Base-by-base conservation (phyloP, 192 early-diverging fungal species). In the Coemansia sp. region DNA sequence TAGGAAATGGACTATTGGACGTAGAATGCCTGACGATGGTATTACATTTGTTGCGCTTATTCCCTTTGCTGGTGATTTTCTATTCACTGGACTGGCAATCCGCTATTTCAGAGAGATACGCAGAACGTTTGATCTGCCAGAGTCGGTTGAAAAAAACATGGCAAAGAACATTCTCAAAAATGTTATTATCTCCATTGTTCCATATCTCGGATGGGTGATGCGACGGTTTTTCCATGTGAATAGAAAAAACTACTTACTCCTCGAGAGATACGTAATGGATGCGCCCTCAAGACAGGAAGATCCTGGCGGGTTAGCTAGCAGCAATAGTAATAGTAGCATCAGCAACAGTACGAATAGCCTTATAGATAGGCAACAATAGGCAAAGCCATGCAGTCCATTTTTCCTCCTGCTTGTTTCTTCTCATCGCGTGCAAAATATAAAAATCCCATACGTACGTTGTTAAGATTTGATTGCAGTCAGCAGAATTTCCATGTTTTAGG, bases 191-290 rank as follows among this genome's bases (percentile, higher is more conserved):
- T 69, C 79, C 7, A 49, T 70, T 12, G 61, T 81, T 17, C 79
- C 79, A 14, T 20, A 63, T 37, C 54, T 68, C 9, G 79, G 79
- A 6, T 81, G 79, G 74, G 54, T 81, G n/a, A 19, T 67, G n/a
- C 70, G 74, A 17, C 65, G 74, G 5, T 39, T 72, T 4, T 76
- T 49, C 25, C 39, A 46, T 50, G 74, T 81, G 40, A 81, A 81
- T 53, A 75, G 63, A 55, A 66, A 70, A 12, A 81, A 81, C 54
- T 81, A 81, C 22, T 60, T 19, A 19, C 8, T 72, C 0, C 44
- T 81, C 4, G 70, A 76, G 25, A 38, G 58, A 40, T 81, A 81
- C 58, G 42, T 81, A 16, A 67, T 70, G 70, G 57, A 41, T 5
- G 19, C 57, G 5, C 14, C 57, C 57, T 40, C 57, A 12, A 59